Evolutionary conservation across 2,329 filamentous ascomycete genomes (phyloP).

Genomic region (Aspergillus piperis): DNA sequence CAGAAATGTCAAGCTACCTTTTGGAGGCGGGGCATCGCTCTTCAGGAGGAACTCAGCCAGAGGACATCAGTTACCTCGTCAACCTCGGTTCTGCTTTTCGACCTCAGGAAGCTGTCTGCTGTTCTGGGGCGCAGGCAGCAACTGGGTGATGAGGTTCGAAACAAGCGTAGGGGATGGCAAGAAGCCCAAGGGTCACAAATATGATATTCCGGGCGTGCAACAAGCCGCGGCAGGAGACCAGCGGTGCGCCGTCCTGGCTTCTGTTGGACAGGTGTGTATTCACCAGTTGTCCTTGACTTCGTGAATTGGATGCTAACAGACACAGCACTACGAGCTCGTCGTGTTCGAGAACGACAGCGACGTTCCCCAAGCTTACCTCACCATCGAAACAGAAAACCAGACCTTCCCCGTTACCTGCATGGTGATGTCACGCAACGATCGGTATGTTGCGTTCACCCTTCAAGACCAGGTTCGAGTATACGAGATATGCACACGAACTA

Average conservation of each 20-base stretch:
- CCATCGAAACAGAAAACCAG: constrained; percentile 32
- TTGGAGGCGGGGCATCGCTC: constrained; percentile 19
- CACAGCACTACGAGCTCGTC: constrained; percentile 28
- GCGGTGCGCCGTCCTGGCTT: constrained; percentile 35
- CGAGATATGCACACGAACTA: constrained; percentile 18
- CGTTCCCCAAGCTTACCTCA: constrained; percentile 21
- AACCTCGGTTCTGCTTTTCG: constrained; percentile 35
- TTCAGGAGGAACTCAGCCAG: constrained; percentile 26
- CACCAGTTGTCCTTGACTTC: neutral
- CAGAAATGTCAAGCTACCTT: constrained; percentile 22
- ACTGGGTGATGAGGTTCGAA: constrained; percentile 33
- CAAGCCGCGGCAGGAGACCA: constrained; percentile 35
- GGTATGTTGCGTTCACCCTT: constrained; percentile 25
- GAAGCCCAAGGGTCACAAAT: constrained; percentile 31
- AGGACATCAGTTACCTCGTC: constrained; percentile 28
- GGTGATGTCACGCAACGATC: constrained; percentile 27
- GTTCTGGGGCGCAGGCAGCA: constrained; percentile 24
- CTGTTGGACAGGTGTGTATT: constrained; percentile 24
- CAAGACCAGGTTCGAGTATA: constrained; percentile 25
- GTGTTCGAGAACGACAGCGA: constrained; percentile 31
- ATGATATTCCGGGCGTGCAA: constrained; percentile 35
- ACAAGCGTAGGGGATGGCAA: constrained; percentile 28
- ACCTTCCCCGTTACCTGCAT: constrained; percentile 20
- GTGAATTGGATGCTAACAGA: constrained; percentile 10
- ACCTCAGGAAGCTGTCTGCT: constrained; percentile 24